Evolutionary conservation across 2,329 filamentous ascomycete genomes (phyloP).

Genomic region (Colletotrichum higginsianum): DNA sequence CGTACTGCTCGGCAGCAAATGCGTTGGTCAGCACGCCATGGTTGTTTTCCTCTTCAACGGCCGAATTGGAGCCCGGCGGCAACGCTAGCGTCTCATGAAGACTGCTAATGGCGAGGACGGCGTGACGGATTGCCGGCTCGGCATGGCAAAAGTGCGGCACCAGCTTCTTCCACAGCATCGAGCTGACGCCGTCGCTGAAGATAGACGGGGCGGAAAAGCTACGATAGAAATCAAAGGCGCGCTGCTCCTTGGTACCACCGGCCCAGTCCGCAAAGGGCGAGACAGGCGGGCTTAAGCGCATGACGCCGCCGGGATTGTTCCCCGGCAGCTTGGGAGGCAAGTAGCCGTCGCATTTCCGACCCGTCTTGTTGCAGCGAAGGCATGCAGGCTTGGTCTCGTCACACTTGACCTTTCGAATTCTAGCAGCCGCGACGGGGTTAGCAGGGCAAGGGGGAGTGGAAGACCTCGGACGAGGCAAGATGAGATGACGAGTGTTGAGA

Average conservation of each 20-base stretch:
- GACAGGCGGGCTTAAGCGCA: constrained; percentile 28
- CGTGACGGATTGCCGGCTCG: constrained; percentile 64
- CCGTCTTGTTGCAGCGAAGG: constrained; percentile 67
- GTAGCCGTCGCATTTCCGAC: constrained; percentile 72
- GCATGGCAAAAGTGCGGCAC: constrained; percentile 61
- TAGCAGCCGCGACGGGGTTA: constrained; percentile 45
- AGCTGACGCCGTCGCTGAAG: constrained; percentile 55
- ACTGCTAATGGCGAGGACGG: constrained; percentile 65
- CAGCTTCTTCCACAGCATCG: constrained; percentile 60
- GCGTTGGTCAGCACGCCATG: constrained; percentile 12
- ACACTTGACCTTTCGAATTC: constrained; percentile 70
- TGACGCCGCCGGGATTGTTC: constrained; percentile 28
- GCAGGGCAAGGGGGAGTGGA: not conserved
- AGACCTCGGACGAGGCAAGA: not conserved
- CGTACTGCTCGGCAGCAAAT: constrained; percentile 63
- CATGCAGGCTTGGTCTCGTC: constrained; percentile 69
- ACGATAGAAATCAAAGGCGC: constrained; percentile 54
- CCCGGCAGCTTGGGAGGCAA: constrained; percentile 46
- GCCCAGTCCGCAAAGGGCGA: constrained; percentile 29
- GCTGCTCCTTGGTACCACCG: constrained; percentile 41
- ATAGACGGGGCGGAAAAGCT: constrained; percentile 56
- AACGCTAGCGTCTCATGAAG: constrained; percentile 56
- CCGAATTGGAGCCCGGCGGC: not conserved
- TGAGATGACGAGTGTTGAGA: not conserved
- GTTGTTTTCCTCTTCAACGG: not conserved